A percentile compares a stretch with the other conserved stretches of the same genome.
Evolutionary conservation across 1,139 yeast genomes (phyloP).

Genomic region (Pichia sp.): DNA sequence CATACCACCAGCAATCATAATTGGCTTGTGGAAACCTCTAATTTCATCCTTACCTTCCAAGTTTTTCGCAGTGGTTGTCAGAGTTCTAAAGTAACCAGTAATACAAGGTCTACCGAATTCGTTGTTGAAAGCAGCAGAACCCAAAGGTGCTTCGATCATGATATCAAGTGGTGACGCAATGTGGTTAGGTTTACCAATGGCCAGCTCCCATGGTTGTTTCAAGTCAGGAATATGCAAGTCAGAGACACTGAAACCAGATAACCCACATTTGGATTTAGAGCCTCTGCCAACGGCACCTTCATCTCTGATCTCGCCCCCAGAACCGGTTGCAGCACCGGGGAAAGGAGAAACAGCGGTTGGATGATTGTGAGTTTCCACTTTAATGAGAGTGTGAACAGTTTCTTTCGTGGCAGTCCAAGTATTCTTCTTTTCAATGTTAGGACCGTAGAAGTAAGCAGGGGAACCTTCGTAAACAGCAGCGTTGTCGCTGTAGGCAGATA

Average conservation of each 20-base stretch:
- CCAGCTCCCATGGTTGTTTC: conserved; percentile 91
- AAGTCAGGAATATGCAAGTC: conserved; percentile 84
- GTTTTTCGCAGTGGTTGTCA: conserved; percentile 72
- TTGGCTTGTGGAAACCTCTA: conserved; percentile 98
- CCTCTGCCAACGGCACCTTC: conserved; percentile 99
- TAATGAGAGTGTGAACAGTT: conserved; percentile 80
- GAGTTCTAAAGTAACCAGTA: conserved; percentile 93
- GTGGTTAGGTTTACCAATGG: conserved; percentile 86
- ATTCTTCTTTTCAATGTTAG: conserved; percentile 60
- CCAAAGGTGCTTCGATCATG: conserved; percentile 96
- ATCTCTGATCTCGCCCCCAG: conserved; percentile 99
- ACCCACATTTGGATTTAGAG: conserved; percentile 93
- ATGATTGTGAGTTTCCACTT: conserved; percentile 98
- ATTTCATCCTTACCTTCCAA: conserved; percentile 62
- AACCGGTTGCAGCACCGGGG: conserved; percentile 99
- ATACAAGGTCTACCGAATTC: conserved; percentile 99
- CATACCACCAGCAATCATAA: conserved; percentile 99
- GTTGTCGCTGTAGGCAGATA: conserved; percentile 94
- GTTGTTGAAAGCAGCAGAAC: conserved; percentile 97
- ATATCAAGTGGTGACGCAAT: conserved; percentile 91
- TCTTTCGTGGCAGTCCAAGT: conserved; percentile 75
- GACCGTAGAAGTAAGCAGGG: conserved; percentile 71
- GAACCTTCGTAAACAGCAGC: conserved; percentile 96
- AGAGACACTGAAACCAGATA: conserved; percentile 88
- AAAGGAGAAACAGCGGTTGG: conserved; percentile 99